Evolutionary conservation across 371 early-diverging fungal species (phyloP).

Genomic region (Coelomomyces lativittatus): DNA sequence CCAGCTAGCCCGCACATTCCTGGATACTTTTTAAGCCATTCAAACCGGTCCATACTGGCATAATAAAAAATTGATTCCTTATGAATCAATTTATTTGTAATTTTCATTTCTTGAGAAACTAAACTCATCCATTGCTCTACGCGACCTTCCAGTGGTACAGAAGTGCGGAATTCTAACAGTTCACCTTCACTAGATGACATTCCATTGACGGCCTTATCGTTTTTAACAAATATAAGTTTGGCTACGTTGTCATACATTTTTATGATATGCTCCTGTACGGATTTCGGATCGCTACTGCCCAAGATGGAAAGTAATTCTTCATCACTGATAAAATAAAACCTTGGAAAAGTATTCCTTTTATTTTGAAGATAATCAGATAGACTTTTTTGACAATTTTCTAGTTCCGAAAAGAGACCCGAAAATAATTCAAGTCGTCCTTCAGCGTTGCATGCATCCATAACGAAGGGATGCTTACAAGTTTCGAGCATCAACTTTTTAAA

Average conservation of each 20-base stretch:
- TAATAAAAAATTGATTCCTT: constrained; percentile 39
- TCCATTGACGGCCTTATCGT: constrained; percentile 25
- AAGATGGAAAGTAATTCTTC: constrained; percentile 40
- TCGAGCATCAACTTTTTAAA: constrained; percentile 41
- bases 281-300: constrained; percentile 32
- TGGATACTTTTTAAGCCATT: constrained; percentile 26
- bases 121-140: constrained; percentile 42
- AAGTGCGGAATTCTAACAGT: constrained; percentile 15
- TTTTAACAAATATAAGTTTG: constrained; percentile 27
- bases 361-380: constrained; percentile 36
- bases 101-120: constrained; percentile 36
- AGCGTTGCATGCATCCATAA: constrained; percentile 29
- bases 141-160: constrained; percentile 23
- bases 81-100: constrained; percentile 24
- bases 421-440: constrained; percentile 26
- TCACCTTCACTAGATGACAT: constrained; percentile 40
- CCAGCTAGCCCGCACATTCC: constrained; percentile 38
- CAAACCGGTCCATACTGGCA: constrained; percentile 21
- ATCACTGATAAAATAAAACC: constrained; percentile 45
- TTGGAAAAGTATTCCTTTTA: constrained; percentile 32
- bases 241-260: constrained; percentile 42
- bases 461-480: constrained; percentile 24
- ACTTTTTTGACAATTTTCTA: constrained; percentile 35
- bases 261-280: constrained; percentile 39
- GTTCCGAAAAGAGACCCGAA: constrained; percentile 15